Evolutionary conservation across 495 filamentous ascomycete species (phyloP), one percentile per base, ranked within the genome.

Genomic region (Achaetomiella virescens): DNA sequence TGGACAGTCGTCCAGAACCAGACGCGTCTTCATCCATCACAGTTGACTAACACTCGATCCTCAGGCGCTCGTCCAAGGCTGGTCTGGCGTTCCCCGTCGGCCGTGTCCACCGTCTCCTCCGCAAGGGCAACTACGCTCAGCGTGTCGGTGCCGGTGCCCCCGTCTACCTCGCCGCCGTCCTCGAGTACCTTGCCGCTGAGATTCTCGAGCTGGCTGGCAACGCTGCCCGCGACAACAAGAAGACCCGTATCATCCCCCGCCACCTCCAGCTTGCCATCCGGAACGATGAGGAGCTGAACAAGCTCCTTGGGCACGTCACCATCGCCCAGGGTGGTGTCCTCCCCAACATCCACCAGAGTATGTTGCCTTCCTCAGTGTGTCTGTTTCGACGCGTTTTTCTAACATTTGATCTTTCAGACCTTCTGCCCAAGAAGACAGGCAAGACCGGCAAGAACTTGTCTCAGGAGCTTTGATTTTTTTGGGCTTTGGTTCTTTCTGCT

Each of bases 261-360:
- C 93, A 98, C 77, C 87, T 98, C 46, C 93, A 98, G 81, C 91
- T 98, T 67, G 93, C 93, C 75, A 98, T 98, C 80, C 88, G 93
- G 64, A 97, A 97, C 76, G 93, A 98, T 75, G 91, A 98, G 84
- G 93, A 98, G 75, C 75, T 98, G 90, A 97, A 98, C 87, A 98
- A 98, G 84, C 90, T 98, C 46, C 81, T 98, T 52, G 93, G 93
- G 54, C 93, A 97, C 71, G 93, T 97, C 78, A 98, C 93, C 71
- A 98, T 98, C 67, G 93, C 93, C 68, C 93, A 97, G 78, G 93
- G 93, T 79, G 93, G 93, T 96, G 93, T 98, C 61, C 82, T 98
- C 52, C 93, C 93, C 72, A 96, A 96, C 84, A 95, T 96, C 61
- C 91, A 97, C 81, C 89, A 95, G 75, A 97, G 91, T 96, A 82